A percentile compares a stretch with the other conserved stretches of the same genome.
These are phyloP conservation scores for Auriscalpium vulgare DNA, from an alignment of 768 basidiomycete genomes.

Conservation along the genomic window DNA sequence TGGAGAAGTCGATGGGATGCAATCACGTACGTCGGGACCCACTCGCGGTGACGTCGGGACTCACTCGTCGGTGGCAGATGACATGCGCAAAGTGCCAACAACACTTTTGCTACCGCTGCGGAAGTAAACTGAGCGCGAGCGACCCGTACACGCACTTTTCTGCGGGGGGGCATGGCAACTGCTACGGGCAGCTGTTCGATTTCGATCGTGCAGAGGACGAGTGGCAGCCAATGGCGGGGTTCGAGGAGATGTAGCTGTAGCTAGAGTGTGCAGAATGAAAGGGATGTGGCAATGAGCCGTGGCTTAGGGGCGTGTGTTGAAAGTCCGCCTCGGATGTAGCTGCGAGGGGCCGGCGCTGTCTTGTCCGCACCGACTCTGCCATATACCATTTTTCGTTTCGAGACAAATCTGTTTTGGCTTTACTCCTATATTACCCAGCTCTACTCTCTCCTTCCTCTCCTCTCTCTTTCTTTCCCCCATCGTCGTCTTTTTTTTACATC, in stretches of 20 bases:
- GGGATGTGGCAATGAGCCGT: not conserved
- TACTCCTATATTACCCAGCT: constrained; percentile 6
- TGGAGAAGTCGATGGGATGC: constrained; percentile 76
- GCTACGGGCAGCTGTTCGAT: constrained; percentile 67
- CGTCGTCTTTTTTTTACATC: constrained; percentile 1
- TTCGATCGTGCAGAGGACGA: constrained; percentile 30
- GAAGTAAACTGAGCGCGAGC: constrained; percentile 34
- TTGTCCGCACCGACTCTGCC: not conserved
- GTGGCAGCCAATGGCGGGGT: constrained; percentile 42
- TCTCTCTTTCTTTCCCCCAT: constrained; percentile 10
- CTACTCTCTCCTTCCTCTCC: constrained; percentile 9
- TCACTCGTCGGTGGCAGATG: constrained; percentile 41
- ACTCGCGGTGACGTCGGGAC: not conserved
- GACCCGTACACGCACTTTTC: constrained; percentile 71
- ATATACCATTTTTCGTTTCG: constrained; percentile 2
- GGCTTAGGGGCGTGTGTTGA: not conserved
- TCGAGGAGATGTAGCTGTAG: constrained; percentile 21
- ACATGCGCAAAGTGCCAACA: constrained; percentile 63
- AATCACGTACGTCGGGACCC: constrained; percentile 57
- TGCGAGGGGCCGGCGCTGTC: not conserved
- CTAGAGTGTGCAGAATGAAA: not conserved
- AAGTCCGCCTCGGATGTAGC: not conserved
- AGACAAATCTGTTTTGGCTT: not conserved
- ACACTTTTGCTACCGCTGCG: constrained; percentile 84
- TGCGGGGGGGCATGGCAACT: constrained; percentile 32